phyloP scores from a whole-genome alignment of 1,284 basidiomycete genomes.

The Pseudozyma sp. region DNA sequence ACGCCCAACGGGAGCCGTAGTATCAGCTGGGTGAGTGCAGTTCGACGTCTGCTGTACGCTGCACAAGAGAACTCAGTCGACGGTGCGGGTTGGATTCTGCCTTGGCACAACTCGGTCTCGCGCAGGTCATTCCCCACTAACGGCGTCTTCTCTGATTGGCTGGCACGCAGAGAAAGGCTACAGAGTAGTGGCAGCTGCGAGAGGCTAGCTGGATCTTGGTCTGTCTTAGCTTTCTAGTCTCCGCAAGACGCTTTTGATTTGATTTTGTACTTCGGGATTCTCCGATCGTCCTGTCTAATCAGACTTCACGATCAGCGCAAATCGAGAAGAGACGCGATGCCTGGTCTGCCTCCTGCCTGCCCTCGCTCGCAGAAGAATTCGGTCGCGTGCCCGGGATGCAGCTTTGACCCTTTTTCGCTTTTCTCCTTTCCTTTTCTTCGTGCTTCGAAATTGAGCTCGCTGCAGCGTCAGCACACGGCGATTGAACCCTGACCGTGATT shows the following conservation, averaged over 20 bases:
- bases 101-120: slow-evolving; percentile 9
- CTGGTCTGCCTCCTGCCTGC: slow-evolving; percentile 6
- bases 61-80: too few relatives aligned
- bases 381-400: slow-evolving; percentile 7
- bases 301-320: slow-evolving; percentile 1
- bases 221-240: too few relatives aligned
- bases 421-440: not conserved
- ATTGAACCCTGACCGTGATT: too few relatives aligned
- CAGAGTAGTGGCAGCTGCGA: too few relatives aligned
- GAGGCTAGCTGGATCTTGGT: too few relatives aligned
- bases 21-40: too few relatives aligned
- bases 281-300: slow-evolving; percentile 39
- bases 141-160: not conserved
- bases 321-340: slow-evolving; percentile 10
- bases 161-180: too few relatives aligned
- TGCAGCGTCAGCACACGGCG: not conserved
- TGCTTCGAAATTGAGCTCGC: not conserved
- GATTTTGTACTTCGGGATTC: not conserved
- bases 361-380: not conserved
- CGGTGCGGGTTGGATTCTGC: not conserved
- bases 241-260: not conserved
- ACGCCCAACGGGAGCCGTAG: too few relatives aligned
- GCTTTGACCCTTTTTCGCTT: not conserved
- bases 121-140: too few relatives aligned
- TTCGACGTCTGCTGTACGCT: not conserved